Percentiles rank a stretch among this genome's conserved stretches.
Conservation (phyloP, 495 filamentous ascomycete genomes). For the Filosporella fistucella region DNA sequence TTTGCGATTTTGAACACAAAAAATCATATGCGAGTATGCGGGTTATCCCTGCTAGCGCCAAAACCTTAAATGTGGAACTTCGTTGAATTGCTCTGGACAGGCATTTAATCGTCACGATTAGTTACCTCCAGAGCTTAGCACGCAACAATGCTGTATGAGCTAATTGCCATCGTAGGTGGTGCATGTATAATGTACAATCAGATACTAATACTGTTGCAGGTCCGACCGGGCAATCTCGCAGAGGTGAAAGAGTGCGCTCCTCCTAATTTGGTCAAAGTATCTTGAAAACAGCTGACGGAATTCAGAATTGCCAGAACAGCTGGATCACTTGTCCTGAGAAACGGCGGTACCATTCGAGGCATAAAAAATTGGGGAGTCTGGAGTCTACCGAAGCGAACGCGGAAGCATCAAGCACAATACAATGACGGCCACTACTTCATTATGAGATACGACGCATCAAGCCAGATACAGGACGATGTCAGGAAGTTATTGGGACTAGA, state of each 20-base stretch:
- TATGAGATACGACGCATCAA: conserved; percentile 85
- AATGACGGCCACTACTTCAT: conserved; percentile 90
- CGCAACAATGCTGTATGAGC: conserved; percentile 83
- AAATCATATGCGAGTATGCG: too few species aligned
- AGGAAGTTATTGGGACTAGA: conserved; percentile 76
- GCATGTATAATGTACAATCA: neutral
- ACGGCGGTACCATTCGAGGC: conserved; percentile 87
- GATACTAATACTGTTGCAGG: conserved; percentile 44
- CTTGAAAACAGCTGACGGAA: conserved; percentile 3
- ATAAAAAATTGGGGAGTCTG: conserved; percentile 93
- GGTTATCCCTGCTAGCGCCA: too few species aligned
- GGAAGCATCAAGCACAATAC: conserved; percentile 74
- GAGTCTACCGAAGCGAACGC: conserved; percentile 68
- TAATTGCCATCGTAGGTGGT: conserved; percentile 83
- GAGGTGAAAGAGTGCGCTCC: conserved; percentile 88
- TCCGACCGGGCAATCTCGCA: conserved; percentile 77
- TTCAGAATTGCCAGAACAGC: conserved; percentile 80
- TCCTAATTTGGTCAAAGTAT: conserved; percentile 2
- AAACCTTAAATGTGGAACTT: too few species aligned
- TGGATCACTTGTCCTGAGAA: conserved; percentile 75
- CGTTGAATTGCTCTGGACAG: too few species aligned
- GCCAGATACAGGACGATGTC: conserved; percentile 65
- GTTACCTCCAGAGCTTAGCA: too few species aligned
- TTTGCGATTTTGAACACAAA: too few species aligned
- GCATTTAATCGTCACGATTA: too few species aligned